These are phyloP conservation scores for Entonaema liquescens DNA, from an alignment of 495 filamentous ascomycete species.

Conservation along the genomic window DNA sequence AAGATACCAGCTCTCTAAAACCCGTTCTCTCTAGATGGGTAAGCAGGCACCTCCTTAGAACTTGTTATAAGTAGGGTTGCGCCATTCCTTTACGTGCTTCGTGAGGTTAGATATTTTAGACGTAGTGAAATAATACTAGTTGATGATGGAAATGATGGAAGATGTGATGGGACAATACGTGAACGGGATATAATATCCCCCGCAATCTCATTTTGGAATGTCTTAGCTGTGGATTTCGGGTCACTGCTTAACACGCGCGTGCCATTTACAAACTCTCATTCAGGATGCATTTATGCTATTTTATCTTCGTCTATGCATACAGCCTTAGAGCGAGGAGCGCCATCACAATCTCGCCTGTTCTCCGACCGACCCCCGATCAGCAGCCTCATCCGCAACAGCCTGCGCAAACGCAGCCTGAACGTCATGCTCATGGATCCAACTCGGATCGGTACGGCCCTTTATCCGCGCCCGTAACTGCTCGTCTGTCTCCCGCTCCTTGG, in stretches of 20 bases:
- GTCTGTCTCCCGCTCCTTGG: conserved; percentile 47
- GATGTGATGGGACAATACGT: too few relatives aligned
- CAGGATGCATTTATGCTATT: neutral
- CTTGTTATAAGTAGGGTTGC: too few relatives aligned
- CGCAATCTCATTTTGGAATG: too few relatives aligned
- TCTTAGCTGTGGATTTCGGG: neutral
- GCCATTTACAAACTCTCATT: neutral
- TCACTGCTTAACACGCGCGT: neutral
- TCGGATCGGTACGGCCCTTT: conserved; percentile 49
- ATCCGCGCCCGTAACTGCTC: conserved; percentile 51
- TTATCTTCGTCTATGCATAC: neutral
- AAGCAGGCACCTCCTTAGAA: too few relatives aligned
- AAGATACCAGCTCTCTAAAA: too few relatives aligned
- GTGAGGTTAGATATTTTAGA: too few relatives aligned
- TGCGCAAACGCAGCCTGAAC: conserved; percentile 50
- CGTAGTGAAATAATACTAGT: too few relatives aligned
- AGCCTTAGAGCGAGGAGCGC: neutral
- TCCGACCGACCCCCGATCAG: neutral
- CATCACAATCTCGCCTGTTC: neutral
- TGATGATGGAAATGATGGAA: too few relatives aligned
- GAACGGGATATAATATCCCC: too few relatives aligned
- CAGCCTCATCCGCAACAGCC: neutral
- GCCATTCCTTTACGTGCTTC: too few relatives aligned
- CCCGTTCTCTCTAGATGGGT: too few relatives aligned
- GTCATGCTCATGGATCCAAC: conserved; percentile 61